These are phyloP conservation scores for Pseudozyma tsukubaensis DNA, from an alignment of 1,284 basidiomycete genomes.

Conservation along the genomic window DNA sequence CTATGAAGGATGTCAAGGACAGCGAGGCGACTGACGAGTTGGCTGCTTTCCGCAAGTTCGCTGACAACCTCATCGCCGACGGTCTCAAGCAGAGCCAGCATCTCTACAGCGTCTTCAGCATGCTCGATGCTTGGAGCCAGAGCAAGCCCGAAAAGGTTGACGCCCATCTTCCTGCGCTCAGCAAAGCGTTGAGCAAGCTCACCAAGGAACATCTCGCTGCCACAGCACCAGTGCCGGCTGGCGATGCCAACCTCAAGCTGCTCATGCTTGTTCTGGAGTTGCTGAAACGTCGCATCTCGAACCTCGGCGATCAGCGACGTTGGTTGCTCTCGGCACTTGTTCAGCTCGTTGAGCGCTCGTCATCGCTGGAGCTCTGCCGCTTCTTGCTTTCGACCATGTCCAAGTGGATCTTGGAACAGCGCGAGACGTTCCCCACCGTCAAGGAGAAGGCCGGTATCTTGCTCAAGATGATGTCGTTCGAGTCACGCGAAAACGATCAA, in stretches of 20 bases:
- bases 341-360: conserved; percentile 91
- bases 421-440: conserved; percentile 77
- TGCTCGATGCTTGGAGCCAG: conserved; percentile 89
- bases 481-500: conserved; percentile 76
- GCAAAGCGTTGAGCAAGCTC: conserved; percentile 86
- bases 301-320: conserved; percentile 73
- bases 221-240: conserved; percentile 41
- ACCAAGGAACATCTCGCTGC: conserved; percentile 87
- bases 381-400: conserved; percentile 88
- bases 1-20: conserved; percentile 29
- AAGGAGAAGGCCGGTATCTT: conserved; percentile 94
- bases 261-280: conserved; percentile 73
- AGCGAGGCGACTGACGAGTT: conserved; percentile 70
- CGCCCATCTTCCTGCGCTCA: conserved; percentile 79
- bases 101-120: conserved; percentile 83
- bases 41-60: conserved; percentile 84
- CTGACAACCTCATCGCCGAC: conserved; percentile 80
- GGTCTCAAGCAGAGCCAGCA: conserved; percentile 80
- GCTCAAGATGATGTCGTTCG: conserved; percentile 90
- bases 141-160: conserved; percentile 85
- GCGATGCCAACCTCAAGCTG: conserved; percentile 69
- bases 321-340: conserved; percentile 81
- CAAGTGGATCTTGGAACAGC: conserved; percentile 82
- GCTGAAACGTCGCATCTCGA: conserved; percentile 72
- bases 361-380: conserved; percentile 81